Conservation (phyloP, 805 yeast species). For the Nakazawaea pomicola region DNA sequence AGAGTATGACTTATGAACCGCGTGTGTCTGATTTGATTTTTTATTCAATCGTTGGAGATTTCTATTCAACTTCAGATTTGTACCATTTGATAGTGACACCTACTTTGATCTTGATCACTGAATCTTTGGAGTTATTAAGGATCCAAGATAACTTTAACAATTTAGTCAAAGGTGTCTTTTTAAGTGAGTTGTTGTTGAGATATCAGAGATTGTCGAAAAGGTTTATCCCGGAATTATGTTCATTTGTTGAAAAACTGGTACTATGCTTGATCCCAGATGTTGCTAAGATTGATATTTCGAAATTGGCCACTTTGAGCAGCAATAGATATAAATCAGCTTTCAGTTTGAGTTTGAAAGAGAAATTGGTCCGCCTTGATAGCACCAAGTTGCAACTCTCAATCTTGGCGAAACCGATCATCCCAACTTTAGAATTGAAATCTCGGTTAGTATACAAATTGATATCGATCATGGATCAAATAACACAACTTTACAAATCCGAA, state of each 20-base stretch:
- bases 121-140: conserved; percentile 53
- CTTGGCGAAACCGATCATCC: not conserved
- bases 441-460: conserved; percentile 30
- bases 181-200: conserved; percentile 58
- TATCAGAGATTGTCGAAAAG: conserved; percentile 83
- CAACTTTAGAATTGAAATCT: conserved; percentile 21
- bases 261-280: conserved; percentile 37
- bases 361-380: conserved; percentile 5
- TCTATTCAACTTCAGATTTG: conserved; percentile 93
- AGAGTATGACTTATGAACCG: conserved; percentile 26
- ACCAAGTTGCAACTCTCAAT: not conserved
- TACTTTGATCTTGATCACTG: conserved; percentile 65
- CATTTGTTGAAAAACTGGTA: conserved; percentile 50
- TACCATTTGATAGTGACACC: conserved; percentile 92
- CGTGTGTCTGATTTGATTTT: conserved; percentile 56
- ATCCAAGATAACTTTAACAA: conserved; percentile 25
- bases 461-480: conserved; percentile 26
- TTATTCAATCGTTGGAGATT: conserved; percentile 64
- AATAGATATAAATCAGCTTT: conserved; percentile 15
- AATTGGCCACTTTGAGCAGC: conserved; percentile 12
- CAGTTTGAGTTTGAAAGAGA: conserved; percentile 15
- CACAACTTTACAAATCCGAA: conserved; percentile 55
- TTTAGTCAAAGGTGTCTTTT: conserved; percentile 54
- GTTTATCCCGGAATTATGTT: conserved; percentile 71
- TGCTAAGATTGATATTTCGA: conserved; percentile 18